Evolutionary conservation across 768 basidiomycete species (phyloP).

Genomic region (Hericium erinaceus): DNA sequence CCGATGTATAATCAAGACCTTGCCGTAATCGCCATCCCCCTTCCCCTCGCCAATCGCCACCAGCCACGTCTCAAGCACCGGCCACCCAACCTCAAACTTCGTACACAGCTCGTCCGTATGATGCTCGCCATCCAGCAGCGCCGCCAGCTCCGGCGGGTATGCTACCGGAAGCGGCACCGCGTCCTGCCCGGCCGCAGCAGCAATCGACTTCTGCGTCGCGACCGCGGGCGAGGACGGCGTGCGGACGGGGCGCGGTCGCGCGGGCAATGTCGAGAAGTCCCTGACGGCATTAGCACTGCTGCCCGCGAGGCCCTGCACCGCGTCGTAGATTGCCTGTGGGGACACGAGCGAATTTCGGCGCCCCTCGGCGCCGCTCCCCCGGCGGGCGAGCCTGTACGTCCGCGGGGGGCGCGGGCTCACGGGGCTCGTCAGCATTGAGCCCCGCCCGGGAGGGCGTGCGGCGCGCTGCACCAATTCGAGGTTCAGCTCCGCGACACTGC

Average conservation of each 20-base stretch:
- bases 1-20: conserved; percentile 70
- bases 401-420: neutral
- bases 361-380: conserved; percentile 1
- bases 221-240: conserved; percentile 49
- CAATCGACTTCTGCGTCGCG: conserved; percentile 21
- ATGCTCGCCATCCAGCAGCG: conserved; percentile 79
- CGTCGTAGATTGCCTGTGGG: conserved; percentile 11
- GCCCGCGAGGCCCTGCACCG: conserved; percentile 9
- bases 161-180: conserved; percentile 17
- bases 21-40: conserved; percentile 60
- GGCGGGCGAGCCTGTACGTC: neutral
- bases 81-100: conserved; percentile 78
- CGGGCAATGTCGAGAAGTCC: neutral
- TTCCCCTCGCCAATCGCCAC: conserved; percentile 47
- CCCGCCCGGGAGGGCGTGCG: neutral
- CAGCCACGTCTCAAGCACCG: conserved; percentile 67
- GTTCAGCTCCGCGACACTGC: conserved; percentile 6
- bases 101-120: conserved; percentile 88
- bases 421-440: neutral
- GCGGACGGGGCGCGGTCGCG: conserved; percentile 40
- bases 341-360: conserved; percentile 7
- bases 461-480: conserved; percentile 9
- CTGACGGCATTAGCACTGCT: neutral
- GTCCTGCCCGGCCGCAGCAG: conserved; percentile 1
- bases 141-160: conserved; percentile 49